phyloP scores from a whole-genome alignment of 2,329 filamentous ascomycete species.

The Ophiostoma angusticollis region DNA sequence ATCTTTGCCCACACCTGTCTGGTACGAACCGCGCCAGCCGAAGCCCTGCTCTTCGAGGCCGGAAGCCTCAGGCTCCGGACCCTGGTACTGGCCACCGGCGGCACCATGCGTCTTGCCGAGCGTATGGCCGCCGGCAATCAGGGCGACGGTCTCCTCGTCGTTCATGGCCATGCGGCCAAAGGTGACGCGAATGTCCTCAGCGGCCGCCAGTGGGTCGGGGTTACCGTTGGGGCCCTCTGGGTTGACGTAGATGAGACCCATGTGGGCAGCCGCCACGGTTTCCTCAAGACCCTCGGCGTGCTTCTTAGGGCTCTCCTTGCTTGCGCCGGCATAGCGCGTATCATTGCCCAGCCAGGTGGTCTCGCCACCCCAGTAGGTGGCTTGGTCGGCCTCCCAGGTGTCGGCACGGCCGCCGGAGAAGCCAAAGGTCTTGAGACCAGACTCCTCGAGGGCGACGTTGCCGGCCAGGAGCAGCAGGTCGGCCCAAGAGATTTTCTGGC shows the following conservation, averaged over 20 bases:
- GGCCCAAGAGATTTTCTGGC: conserved; percentile 71
- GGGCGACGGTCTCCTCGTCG: conserved; percentile 67
- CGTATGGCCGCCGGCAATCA: conserved; percentile 66
- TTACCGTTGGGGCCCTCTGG: conserved; percentile 63
- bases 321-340: conserved; percentile 48
- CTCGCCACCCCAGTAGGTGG: conserved; percentile 67
- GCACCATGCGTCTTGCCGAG: conserved; percentile 77
- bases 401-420: conserved; percentile 62
- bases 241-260: conserved; percentile 75
- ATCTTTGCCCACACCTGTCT: conserved; percentile 55
- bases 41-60: conserved; percentile 54
- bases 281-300: conserved; percentile 50
- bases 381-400: conserved; percentile 63
- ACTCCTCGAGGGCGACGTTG: conserved; percentile 65
- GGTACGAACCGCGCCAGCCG: conserved; percentile 56
- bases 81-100: conserved; percentile 48
- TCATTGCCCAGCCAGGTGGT: conserved; percentile 64
- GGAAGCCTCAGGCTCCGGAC: conserved; percentile 53
- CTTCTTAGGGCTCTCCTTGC: conserved; percentile 25
- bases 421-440: conserved; percentile 62
- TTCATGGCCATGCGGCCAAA: conserved; percentile 76
- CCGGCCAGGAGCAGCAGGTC: conserved; percentile 59
- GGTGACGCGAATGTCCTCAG: conserved; percentile 58
- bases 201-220: conserved; percentile 56
- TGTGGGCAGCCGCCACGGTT: conserved; percentile 55